Evolutionary conservation across 2,329 filamentous ascomycete species (phyloP).

Genomic region (Aureobasidium lini): DNA sequence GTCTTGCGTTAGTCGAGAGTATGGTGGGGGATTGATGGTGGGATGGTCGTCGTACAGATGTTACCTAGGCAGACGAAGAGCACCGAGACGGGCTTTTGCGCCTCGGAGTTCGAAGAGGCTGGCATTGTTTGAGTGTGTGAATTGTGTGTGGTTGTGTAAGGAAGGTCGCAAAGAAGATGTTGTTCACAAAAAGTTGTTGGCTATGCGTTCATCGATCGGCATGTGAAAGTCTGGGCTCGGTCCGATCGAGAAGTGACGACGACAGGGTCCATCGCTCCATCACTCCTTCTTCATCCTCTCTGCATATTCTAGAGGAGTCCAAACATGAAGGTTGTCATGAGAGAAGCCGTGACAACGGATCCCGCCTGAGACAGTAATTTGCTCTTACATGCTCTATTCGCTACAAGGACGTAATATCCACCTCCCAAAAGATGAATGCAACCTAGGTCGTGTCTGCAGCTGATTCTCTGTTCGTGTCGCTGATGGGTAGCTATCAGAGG

Average conservation of each 20-base stretch:
- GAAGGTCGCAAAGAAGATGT: no score
- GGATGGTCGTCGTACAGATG: conserved; percentile 50
- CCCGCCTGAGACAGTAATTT: no score
- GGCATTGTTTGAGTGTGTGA: neutral
- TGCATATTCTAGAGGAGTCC: no score
- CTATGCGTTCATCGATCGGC: neutral
- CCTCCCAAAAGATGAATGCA: no score
- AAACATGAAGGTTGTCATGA: no score
- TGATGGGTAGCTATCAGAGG: no score
- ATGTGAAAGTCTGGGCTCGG: conserved; percentile 1
- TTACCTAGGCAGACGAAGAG: conserved; percentile 97
- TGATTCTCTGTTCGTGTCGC: no score
- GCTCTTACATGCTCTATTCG: no score
- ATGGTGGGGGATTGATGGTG: neutral
- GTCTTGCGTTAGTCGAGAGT: neutral
- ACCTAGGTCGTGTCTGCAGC: no score
- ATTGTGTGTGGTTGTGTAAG: neutral
- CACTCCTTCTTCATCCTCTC: neutral
- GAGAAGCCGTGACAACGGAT: no score
- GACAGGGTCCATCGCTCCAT: neutral
- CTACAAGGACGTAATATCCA: no score
- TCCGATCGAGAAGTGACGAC: neutral
- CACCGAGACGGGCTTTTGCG: conserved; percentile 51
- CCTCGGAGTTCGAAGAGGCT: neutral
- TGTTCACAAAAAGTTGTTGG: neutral